Base-by-base conservation (phyloP, 179 eudicot genomes). In the Patellifolia procumbens region DNA sequence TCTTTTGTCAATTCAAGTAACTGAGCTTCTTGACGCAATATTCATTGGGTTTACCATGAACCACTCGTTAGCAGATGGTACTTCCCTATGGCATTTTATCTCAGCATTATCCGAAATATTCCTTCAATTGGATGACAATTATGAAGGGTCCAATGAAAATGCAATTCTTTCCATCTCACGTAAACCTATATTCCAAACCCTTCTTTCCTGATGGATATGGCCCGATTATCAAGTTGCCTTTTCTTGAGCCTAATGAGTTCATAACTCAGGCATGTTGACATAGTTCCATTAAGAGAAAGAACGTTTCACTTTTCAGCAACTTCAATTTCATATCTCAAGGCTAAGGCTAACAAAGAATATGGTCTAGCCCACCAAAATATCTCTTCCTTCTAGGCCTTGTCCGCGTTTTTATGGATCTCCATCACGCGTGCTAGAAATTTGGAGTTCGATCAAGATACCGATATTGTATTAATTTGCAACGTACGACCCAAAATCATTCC, bases 341-440 rank as follows among this genome's bases (percentile, higher is more conserved):
- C 80, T 3, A 78, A 42, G 68, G 88, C 84, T 45, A 88, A 86
- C n/a, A 11, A 24, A 2, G n/a, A n/a, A n/a, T n/a, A n/a, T n/a
- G n/a, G n/a, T n/a, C n/a, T n/a, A n/a, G n/a, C n/a, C n/a, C n/a
- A n/a, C n/a, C n/a, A n/a, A n/a, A n/a, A n/a, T n/a, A n/a, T n/a
- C n/a, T n/a, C n/a, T n/a, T n/a, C n/a, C n/a, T n/a, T n/a, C n/a
- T n/a, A n/a, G n/a, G n/a, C n/a, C n/a, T n/a, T n/a, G n/a, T n/a
- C n/a, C n/a, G n/a, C n/a, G n/a, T n/a, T n/a, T n/a, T n/a, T n/a
- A n/a, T n/a, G n/a, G n/a, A n/a, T n/a, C n/a, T n/a, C n/a, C n/a
- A n/a, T n/a, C n/a, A n/a, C n/a, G n/a, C n/a, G n/a, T n/a, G n/a
- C n/a, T n/a, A n/a, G n/a, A 74, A 70, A 65, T 11, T 48, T 72